phyloP scores from a whole-genome alignment of 352 stramenopile genomes.

The Pythium rhizo-oryzae region DNA sequence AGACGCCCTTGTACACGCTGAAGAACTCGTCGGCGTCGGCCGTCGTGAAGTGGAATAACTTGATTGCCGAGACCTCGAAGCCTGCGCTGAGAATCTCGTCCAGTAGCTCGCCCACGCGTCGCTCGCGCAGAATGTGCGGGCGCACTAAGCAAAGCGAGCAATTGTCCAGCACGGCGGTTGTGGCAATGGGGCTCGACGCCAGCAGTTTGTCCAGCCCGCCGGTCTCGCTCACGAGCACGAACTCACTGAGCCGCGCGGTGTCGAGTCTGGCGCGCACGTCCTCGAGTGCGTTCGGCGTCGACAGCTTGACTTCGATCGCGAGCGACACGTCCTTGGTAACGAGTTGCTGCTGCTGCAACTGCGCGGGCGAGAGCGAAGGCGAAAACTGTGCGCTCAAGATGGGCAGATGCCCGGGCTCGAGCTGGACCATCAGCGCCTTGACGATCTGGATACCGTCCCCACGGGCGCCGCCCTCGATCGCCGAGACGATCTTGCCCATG shows the following conservation, averaged over 20 bases:
- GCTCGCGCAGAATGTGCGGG: constrained; percentile 61
- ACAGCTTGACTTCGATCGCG: constrained; percentile 47
- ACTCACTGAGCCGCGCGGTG: constrained; percentile 13
- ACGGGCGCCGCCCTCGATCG: constrained; percentile 40
- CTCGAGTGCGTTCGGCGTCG: constrained; percentile 33
- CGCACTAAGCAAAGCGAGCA: constrained; percentile 66
- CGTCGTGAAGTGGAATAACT: constrained; percentile 83
- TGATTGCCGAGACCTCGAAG: constrained; percentile 91
- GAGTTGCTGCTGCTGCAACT: constrained; percentile 20
- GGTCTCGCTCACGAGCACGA: constrained; percentile 29
- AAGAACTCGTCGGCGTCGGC: constrained; percentile 90
- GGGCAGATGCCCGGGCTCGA: constrained; percentile 41
- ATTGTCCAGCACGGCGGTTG: constrained; percentile 67
- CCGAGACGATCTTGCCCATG: constrained; percentile 50
- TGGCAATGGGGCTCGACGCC: constrained; percentile 22
- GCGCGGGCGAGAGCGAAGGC: constrained; percentile 24
- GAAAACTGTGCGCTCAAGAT: constrained; percentile 18
- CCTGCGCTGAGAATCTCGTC: constrained; percentile 73
- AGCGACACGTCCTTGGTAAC: constrained; percentile 54
- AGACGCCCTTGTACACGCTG: constrained; percentile 83
- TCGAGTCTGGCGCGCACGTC: constrained; percentile 30
- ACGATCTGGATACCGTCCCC: constrained; percentile 34
- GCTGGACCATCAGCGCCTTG: constrained; percentile 51
- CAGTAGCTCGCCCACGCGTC: constrained; percentile 75
- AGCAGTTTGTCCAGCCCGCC: constrained; percentile 28